phyloP scores from a whole-genome alignment of 306 rosid species.

The Geum urbanum region DNA sequence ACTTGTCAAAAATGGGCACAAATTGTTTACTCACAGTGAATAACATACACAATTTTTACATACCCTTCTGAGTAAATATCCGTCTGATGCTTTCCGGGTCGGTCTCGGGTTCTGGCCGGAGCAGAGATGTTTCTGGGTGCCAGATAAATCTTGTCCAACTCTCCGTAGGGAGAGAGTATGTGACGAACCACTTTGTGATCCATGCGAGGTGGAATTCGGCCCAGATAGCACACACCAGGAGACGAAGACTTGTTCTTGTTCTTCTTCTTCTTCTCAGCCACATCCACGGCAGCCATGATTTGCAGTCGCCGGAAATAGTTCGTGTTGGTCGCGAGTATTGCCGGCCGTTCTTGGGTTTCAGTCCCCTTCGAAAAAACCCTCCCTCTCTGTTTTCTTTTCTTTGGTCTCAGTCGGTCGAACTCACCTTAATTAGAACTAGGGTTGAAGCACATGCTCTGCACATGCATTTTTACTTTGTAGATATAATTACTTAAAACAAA shows the following conservation, averaged over 20 bases:
- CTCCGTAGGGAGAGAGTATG: conserved; percentile 67
- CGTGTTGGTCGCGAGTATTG: too few species aligned
- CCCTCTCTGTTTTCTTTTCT: too few species aligned
- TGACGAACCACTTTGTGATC: conserved; percentile 65
- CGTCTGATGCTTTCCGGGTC: conserved; percentile 46
- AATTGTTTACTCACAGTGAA: not conserved
- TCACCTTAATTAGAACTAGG: too few species aligned
- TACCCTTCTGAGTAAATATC: conserved; percentile 74
- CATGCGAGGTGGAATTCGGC: conserved; percentile 88
- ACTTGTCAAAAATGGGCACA: not conserved
- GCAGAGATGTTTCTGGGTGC: conserved; percentile 52
- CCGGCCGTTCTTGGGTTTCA: too few species aligned
- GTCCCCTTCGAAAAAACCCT: too few species aligned
- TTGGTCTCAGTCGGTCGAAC: too few species aligned
- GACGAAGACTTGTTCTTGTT: not conserved
- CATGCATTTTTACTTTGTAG: too few species aligned
- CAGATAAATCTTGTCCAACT: conserved; percentile 66
- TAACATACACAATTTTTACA: not conserved
- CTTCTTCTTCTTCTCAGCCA: conserved; percentile 8
- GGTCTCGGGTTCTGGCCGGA: conserved; percentile 32
- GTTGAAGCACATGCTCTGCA: too few species aligned
- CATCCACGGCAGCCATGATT: not conserved
- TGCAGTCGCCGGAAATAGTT: too few species aligned
- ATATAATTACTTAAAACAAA: too few species aligned
- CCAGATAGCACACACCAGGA: conserved; percentile 66